These are phyloP conservation scores for Epichloe coenophiala DNA, from an alignment of 2,329 filamentous ascomycete species.

Conservation along the genomic window DNA sequence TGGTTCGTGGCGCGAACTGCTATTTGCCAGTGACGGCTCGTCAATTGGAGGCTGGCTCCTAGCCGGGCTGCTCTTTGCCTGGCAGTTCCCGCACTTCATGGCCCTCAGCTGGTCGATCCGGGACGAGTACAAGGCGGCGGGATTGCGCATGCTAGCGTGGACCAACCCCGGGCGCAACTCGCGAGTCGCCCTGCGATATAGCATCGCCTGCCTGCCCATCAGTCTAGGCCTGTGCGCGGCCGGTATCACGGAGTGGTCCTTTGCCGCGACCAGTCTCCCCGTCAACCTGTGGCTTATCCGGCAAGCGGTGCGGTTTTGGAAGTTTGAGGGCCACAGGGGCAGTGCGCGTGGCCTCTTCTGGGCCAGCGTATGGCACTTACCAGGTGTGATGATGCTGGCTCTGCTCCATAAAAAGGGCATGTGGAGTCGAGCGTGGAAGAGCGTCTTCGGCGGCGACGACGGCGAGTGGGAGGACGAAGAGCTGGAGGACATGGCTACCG, in stretches of 20 bases:
- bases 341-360: constrained; percentile 81
- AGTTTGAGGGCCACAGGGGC: constrained; percentile 61
- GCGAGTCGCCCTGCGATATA: constrained; percentile 79
- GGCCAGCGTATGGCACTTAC: constrained; percentile 95
- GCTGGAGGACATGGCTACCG: constrained; percentile 25
- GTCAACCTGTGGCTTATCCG: constrained; percentile 77
- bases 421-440: constrained; percentile 70
- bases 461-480: constrained; percentile 46
- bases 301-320: constrained; percentile 74
- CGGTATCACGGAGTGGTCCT: constrained; percentile 75
- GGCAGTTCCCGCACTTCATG: constrained; percentile 99
- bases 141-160: constrained; percentile 67
- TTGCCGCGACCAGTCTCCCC: constrained; percentile 64
- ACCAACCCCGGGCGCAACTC: constrained; percentile 75
- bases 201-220: constrained; percentile 71
- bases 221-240: constrained; percentile 67
- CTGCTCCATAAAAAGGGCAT: constrained; percentile 89
- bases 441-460: constrained; percentile 46
- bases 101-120: constrained; percentile 78
- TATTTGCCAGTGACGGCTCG: constrained; percentile 50
- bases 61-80: constrained; percentile 73
- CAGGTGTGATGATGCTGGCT: constrained; percentile 76
- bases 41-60: constrained; percentile 77
- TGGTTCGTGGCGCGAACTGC: constrained; percentile 63
- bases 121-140: constrained; percentile 69